Evolutionary conservation across 2,329 filamentous ascomycete species (phyloP).

Genomic region (Magnaporthiopsis incrustans): DNA sequence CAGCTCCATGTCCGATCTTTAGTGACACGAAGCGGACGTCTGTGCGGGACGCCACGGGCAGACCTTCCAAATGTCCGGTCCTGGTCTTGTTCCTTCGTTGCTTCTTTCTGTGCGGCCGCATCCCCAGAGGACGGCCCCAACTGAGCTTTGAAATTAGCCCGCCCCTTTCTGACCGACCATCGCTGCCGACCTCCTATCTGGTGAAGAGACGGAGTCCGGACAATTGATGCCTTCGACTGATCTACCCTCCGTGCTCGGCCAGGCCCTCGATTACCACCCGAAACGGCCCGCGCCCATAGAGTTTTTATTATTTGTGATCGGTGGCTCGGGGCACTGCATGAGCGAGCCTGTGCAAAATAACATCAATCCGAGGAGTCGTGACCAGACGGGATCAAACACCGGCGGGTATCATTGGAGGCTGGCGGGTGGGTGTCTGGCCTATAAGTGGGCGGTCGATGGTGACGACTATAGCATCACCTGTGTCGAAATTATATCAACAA

Average conservation of each 20-base stretch:
- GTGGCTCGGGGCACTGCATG: not conserved
- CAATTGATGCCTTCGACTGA: not conserved
- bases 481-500: not conserved
- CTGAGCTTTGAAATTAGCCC: not conserved
- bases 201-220: not conserved
- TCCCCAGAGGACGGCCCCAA: not conserved
- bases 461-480: not conserved
- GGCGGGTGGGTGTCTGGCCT: too few relatives aligned
- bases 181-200: not conserved
- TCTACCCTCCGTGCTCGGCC: not conserved
- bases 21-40: not conserved
- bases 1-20: not conserved
- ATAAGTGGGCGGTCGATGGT: not conserved
- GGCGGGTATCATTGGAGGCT: not conserved
- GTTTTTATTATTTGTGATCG: not conserved
- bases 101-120: not conserved
- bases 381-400: not conserved
- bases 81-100: not conserved
- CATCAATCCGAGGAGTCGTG: not conserved
- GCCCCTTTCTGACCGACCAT: not conserved
- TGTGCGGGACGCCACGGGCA: not conserved
- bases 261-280: not conserved
- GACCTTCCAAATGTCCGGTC: not conserved
- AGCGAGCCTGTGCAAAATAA: not conserved
- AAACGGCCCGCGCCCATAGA: not conserved